Evolutionary conservation across 768 basidiomycete species (phyloP).

Genomic region (Mycena galericulata): DNA sequence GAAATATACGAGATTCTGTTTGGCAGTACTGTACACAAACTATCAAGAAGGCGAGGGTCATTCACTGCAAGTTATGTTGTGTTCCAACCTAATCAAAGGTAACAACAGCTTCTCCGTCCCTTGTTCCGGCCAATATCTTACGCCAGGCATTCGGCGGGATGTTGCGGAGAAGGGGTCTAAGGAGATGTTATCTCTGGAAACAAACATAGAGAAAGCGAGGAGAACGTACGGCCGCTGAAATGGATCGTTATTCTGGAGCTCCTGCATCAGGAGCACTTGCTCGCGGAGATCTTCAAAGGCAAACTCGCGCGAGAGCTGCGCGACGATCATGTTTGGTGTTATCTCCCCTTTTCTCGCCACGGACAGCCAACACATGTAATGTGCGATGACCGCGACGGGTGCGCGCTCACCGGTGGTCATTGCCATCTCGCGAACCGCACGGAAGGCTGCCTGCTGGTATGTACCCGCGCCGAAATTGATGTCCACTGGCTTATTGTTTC

Average conservation of each 20-base stretch:
- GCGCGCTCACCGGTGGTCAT: conserved; percentile 2
- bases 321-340: conserved; percentile 3
- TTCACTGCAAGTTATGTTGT: too few relatives aligned
- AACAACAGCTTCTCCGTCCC: too few relatives aligned
- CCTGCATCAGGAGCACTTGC: not conserved
- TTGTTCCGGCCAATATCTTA: too few relatives aligned
- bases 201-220: too few relatives aligned
- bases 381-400: not conserved
- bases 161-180: too few relatives aligned
- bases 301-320: conserved; percentile 12
- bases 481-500: too few relatives aligned
- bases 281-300: not conserved
- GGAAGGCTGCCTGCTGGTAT: not conserved
- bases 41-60: too few relatives aligned
- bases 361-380: not conserved
- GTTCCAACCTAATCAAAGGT: too few relatives aligned
- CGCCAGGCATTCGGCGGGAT: too few relatives aligned
- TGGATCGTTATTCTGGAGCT: conserved; percentile 1
- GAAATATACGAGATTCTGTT: too few relatives aligned
- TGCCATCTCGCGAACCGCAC: not conserved
- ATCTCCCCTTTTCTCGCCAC: not conserved
- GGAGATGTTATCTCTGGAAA: too few relatives aligned
- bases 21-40: too few relatives aligned
- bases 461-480: not conserved
- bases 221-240: conserved; percentile 2